These are phyloP conservation scores for Leccinum pallidistipes DNA, from an alignment of 1,284 basidiomycete species.

Conservation along the genomic window DNA sequence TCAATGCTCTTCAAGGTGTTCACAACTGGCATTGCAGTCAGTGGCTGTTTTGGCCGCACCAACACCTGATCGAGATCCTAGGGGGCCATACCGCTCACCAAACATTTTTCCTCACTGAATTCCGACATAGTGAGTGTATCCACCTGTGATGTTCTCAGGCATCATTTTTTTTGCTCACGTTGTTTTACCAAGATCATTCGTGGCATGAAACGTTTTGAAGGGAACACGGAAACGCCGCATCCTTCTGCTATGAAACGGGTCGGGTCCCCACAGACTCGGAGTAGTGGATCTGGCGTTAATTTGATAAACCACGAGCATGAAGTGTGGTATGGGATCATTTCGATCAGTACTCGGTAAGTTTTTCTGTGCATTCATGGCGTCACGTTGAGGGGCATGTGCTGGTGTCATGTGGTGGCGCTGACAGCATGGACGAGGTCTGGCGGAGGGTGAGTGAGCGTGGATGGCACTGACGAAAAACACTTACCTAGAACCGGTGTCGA, in stretches of 20 bases:
- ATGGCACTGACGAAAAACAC: neutral
- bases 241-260: neutral
- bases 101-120: neutral
- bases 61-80: too few species aligned
- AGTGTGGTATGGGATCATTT: neutral
- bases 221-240: neutral
- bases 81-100: neutral
- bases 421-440: too few species aligned
- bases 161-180: neutral
- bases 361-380: neutral
- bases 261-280: too few species aligned
- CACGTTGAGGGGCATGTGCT: too few species aligned
- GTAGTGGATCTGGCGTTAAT: neutral
- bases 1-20: too few species aligned
- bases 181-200: neutral
- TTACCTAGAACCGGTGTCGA: neutral
- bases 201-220: neutral
- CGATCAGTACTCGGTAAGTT: neutral
- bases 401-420: too few species aligned
- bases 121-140: too few species aligned
- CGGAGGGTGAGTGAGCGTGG: neutral
- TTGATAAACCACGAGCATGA: neutral
- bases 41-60: too few species aligned
- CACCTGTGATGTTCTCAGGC: neutral
- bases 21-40: too few species aligned